These are phyloP conservation scores for Kazachstania kunashirensis DNA, from an alignment of 805 yeast genomes.

Conservation along the genomic window DNA sequence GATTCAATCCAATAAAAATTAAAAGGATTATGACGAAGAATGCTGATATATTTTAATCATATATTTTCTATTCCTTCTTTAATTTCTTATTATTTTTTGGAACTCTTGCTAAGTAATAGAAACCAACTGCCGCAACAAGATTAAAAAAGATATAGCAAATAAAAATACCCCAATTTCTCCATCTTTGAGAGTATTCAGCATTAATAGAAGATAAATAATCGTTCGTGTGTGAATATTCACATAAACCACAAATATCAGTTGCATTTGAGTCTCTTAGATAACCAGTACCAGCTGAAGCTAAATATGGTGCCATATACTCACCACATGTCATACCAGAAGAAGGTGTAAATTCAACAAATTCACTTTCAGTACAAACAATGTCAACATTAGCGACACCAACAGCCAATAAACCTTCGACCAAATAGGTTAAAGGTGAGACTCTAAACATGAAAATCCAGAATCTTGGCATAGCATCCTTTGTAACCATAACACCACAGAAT, in stretches of 20 bases:
- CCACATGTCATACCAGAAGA: slow-evolving; percentile 50
- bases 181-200: slow-evolving; percentile 30
- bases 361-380: slow-evolving; percentile 41
- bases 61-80: neutral
- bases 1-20: slow-evolving; percentile 1
- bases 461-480: slow-evolving; percentile 50
- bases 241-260: slow-evolving; percentile 47
- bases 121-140: slow-evolving; percentile 31
- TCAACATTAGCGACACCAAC: slow-evolving; percentile 44
- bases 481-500: slow-evolving; percentile 71
- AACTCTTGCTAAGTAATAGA: slow-evolving; percentile 63
- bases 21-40: slow-evolving; percentile 2
- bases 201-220: slow-evolving; percentile 43
- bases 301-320: slow-evolving; percentile 36
- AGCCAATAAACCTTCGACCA: slow-evolving; percentile 45
- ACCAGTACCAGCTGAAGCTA: slow-evolving; percentile 36
- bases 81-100: slow-evolving; percentile 38
- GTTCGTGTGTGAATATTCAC: slow-evolving; percentile 48
- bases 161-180: slow-evolving; percentile 57
- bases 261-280: slow-evolving; percentile 36
- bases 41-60: neutral
- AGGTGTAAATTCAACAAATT: slow-evolving; percentile 41
- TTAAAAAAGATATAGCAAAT: slow-evolving; percentile 42
- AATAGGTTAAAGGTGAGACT: slow-evolving; percentile 59
- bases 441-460: slow-evolving; percentile 78